Evolutionary conservation across 2,329 filamentous ascomycete species (phyloP), one percentile per base, ranked within the genome.

Genomic region (Nigrospora oryzae): DNA sequence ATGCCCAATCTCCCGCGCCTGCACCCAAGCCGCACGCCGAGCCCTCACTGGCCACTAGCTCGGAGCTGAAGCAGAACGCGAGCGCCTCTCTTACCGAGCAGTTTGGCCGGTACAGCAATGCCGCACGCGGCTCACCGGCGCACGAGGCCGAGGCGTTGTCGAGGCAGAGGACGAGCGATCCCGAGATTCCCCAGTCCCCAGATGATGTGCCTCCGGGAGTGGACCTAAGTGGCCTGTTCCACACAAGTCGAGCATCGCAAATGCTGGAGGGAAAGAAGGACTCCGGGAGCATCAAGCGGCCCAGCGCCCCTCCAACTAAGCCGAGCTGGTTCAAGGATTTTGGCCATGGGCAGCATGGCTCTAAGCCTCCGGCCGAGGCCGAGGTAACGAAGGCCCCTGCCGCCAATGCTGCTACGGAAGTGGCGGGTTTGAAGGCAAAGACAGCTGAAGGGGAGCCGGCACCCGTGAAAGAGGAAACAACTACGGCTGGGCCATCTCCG

Each of bases 181-280:
- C 11, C 11, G 31, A 37, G 7, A n/a, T n/a, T n/a, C n/a, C 46
- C 7, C 34, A 46, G 17, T 34, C 23, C 34, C 43, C 58, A 23
- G 53, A 63, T 11, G 63, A 67, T 31, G 49, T 66, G 1, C 69
- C 70, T 3, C 51, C 60, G 1, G 69, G 58, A 19, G 55, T 73
- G 17, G 63, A 74, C 44, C 52, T 74, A 42, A 69, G 19, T 13
- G 35, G 73, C 40, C 56, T 77, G 16, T 77, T 78, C 44, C 70
- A 70, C 46, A 73, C 71, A 2, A 55, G 53, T 13, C 61, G 63
- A 23, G 72, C 69, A 3, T 71, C 73, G 2, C 67, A 66, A 37
- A 63, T 76, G 8, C 44, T 77, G 28, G 56, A 63, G 40, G 49
- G 52, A 16, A 40, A 65, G 42, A 56, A 58, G 34, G 53, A 54